These are phyloP conservation scores for Datura wrightii DNA, from an alignment of 257 asterid species.

Conservation along the genomic window DNA sequence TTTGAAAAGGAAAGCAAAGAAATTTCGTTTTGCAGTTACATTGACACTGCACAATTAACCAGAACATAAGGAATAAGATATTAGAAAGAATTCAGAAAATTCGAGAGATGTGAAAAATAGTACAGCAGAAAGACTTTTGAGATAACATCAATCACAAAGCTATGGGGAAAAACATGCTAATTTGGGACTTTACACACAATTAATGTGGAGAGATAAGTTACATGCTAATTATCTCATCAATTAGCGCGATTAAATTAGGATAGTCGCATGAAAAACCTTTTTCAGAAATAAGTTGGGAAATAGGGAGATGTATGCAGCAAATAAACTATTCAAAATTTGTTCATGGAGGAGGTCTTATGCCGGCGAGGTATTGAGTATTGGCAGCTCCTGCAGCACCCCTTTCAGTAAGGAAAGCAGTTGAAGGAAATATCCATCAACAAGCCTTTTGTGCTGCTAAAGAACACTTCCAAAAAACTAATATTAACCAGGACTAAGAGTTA, in stretches of 20 bases:
- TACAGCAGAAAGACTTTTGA: constrained; percentile 5
- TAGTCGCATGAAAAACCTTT: background rate
- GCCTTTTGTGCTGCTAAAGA: background rate
- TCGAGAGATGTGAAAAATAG: background rate
- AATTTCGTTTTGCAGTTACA: background rate
- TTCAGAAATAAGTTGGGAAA: background rate
- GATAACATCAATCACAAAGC: background rate
- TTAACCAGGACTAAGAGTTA: constrained; percentile 12
- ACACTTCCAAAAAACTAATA: background rate
- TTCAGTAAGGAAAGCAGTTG: background rate
- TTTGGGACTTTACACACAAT: constrained; percentile 14
- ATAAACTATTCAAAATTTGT: background rate
- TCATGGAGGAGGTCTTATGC: background rate
- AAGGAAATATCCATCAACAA: background rate
- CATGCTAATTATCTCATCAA: background rate
- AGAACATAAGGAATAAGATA: background rate
- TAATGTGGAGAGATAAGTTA: background rate
- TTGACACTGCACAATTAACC: constrained; percentile 16
- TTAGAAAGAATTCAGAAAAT: background rate
- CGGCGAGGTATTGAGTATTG: background rate
- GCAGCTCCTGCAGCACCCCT: background rate
- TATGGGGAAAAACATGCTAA: background rate
- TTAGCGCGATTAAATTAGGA: background rate
- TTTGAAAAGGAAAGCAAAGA: background rate
- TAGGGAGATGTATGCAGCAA: constrained; percentile 2